phyloP scores from a whole-genome alignment of 495 filamentous ascomycete genomes.

The Massariosphaeria phaeospora region DNA sequence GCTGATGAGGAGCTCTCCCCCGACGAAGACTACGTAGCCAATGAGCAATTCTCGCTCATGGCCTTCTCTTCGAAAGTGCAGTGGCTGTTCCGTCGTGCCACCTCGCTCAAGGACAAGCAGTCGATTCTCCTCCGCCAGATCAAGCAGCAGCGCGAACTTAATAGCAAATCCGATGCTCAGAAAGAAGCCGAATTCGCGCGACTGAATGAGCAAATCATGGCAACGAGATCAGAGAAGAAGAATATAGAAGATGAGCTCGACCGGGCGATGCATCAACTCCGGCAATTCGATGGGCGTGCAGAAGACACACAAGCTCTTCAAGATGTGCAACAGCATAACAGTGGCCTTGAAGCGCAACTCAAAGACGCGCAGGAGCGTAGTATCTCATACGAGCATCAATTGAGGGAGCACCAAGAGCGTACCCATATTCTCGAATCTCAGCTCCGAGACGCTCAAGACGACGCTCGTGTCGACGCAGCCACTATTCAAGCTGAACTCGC shows the following conservation, averaged over 20 bases:
- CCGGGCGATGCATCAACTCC: slow-evolving; percentile 26
- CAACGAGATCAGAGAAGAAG: slow-evolving; percentile 16
- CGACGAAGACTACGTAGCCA: slow-evolving; percentile 40
- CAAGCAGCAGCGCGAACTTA: slow-evolving; percentile 86
- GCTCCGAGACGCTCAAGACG: slow-evolving; percentile 26
- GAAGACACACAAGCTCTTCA: slow-evolving; percentile 11
- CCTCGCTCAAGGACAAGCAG: slow-evolving; percentile 73
- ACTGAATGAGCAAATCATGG: slow-evolving; percentile 23
- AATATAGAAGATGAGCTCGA: slow-evolving; percentile 24
- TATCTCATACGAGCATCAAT: too few species aligned
- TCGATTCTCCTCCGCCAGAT: slow-evolving; percentile 78
- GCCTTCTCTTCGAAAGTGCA: slow-evolving; percentile 73
- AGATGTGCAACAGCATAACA: slow-evolving; percentile 10
- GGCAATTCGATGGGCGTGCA: slow-evolving; percentile 17
- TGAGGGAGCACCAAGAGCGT: too few species aligned
- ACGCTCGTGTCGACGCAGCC: slow-evolving; percentile 28
- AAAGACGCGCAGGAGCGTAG: slow-evolving; percentile 26
- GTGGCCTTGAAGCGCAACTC: slow-evolving; percentile 12
- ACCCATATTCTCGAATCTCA: slow-evolving; percentile 6
- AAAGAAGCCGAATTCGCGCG: slow-evolving; percentile 28
- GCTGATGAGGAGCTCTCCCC: slow-evolving; percentile 44
- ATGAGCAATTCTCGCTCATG: slow-evolving; percentile 60
- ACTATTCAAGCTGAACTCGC: slow-evolving; percentile 31
- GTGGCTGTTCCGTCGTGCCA: slow-evolving; percentile 60
- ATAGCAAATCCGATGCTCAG: slow-evolving; percentile 52